Percentiles rank a stretch among this genome's conserved stretches.
Conservation (phyloP, 2,329 filamentous ascomycete species). For the Sphaerostilbella broomeana region DNA sequence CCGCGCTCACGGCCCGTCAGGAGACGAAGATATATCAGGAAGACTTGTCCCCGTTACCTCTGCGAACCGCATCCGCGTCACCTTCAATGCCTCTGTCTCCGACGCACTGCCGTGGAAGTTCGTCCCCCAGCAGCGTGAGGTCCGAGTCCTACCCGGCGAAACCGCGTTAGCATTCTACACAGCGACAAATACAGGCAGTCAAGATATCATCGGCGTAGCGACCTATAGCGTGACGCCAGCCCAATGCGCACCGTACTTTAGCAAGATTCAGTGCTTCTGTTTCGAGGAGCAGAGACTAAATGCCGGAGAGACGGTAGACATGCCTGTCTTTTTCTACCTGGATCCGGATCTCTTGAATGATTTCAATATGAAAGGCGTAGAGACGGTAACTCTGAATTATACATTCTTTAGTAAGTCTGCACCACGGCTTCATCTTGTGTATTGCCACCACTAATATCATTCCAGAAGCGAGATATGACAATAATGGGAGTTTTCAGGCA, state of each 20-base stretch:
- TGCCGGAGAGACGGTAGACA: slow-evolving; percentile 94
- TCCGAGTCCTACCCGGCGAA: slow-evolving; percentile 89
- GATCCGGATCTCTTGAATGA: slow-evolving; percentile 93
- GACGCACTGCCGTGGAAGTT: slow-evolving; percentile 98
- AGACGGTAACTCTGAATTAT: slow-evolving; percentile 93
- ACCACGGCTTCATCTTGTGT: not conserved
- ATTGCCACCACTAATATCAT: slow-evolving; percentile 28
- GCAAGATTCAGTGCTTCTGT: slow-evolving; percentile 99
- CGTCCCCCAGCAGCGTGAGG: slow-evolving; percentile 90
- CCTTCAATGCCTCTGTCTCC: slow-evolving; percentile 91
- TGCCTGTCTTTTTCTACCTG: slow-evolving; percentile 99
- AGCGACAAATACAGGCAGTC: slow-evolving; percentile 80
- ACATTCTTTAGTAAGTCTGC: slow-evolving; percentile 87
- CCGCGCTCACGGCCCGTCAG: slow-evolving; percentile 58
- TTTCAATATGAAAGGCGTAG: slow-evolving; percentile 84
- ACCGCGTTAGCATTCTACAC: slow-evolving; percentile 97
- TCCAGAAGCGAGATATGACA: slow-evolving; percentile 40
- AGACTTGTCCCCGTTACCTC: slow-evolving; percentile 75
- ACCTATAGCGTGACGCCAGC: slow-evolving; percentile 96
- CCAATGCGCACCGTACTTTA: slow-evolving; percentile 95
- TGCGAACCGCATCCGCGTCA: slow-evolving; percentile 83
- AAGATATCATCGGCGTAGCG: slow-evolving; percentile 95
- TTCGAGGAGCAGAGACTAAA: slow-evolving; percentile 95
- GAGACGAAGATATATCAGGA: slow-evolving; percentile 59
- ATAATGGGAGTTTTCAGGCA: slow-evolving; percentile 38